These are phyloP conservation scores for Cyberlindnera maclurae DNA, from an alignment of 805 yeast genomes.

Conservation along the genomic window DNA sequence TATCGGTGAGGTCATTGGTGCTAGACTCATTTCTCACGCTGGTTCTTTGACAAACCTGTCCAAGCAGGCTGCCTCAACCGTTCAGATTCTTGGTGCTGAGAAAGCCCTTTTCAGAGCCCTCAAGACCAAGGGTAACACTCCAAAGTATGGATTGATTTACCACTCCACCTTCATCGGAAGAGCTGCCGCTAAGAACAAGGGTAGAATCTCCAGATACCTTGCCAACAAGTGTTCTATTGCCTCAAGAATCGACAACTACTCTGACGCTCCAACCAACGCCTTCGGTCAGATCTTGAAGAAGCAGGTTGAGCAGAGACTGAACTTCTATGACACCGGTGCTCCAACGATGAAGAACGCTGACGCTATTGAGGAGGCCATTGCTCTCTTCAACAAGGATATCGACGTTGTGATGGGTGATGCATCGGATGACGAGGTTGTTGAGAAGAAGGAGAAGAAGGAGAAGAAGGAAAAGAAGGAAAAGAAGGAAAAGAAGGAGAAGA, in stretches of 20 bases:
- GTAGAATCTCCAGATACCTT: constrained; percentile 95
- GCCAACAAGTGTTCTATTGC: constrained; percentile 99
- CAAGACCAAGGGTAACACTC: constrained; percentile 97
- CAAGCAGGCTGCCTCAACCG: constrained; percentile 98
- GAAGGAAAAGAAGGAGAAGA: constrained; percentile 45
- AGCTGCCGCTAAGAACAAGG: constrained; percentile 95
- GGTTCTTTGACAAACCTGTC: constrained; percentile 95
- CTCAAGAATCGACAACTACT: constrained; percentile 94
- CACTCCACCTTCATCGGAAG: constrained; percentile 97
- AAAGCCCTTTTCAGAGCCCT: constrained; percentile 98
- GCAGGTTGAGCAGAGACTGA: constrained; percentile 97
- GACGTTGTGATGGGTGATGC: constrained; percentile 37
- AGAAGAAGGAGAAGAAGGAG: constrained; percentile 35
- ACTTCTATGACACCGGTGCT: constrained; percentile 92
- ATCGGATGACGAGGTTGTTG: constrained; percentile 30
- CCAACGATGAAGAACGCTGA: constrained; percentile 95
- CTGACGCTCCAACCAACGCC: constrained; percentile 86
- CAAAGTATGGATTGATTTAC: constrained; percentile 94
- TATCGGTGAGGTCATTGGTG: constrained; percentile 99
- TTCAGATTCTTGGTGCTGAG: constrained; percentile 98
- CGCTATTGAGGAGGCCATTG: constrained; percentile 88
- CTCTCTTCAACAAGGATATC: constrained; percentile 42
- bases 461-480: constrained; percentile 44
- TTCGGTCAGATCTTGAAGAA: constrained; percentile 88
- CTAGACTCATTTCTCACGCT: constrained; percentile 95